Base-by-base conservation (phyloP, 2,329 filamentous ascomycete genomes). In the Penicillium sp. region DNA sequence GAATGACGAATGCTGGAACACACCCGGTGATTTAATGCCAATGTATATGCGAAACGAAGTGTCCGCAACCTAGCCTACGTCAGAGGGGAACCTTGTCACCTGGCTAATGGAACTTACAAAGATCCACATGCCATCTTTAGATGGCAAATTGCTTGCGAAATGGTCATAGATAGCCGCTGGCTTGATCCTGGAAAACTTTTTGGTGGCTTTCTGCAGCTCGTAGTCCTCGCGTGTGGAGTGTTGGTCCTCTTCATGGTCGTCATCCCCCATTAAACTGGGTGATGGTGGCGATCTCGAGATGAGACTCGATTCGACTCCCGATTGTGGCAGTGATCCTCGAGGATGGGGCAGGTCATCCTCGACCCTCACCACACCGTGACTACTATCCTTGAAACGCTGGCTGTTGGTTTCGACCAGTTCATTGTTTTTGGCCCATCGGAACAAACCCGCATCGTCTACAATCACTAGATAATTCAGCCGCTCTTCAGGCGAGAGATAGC, bases 1-100 rank as follows among this genome's bases (percentile, higher is more conserved):
- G 55, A 95, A 95, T 0, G 85, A 92, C 9, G 83, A 89, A 63
- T 95, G 89, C 55, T 95, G 89, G 55, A 95, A 95, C 3, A 84
- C 80, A 8, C 89, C 89, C 3, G 80, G 83, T 60, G 85, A 79
- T 57, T 95, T 95, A 68, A 95, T 92, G 32, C 88, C 88, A 22
- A 95, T 79, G 60, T 94, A 95, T 0, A 95, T 71, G 1, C 61
- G 60, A 30, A 89, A 92, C 1, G 77, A 82, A 1, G 85, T 90
- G 63, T 95, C 88, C 15, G 84, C 56, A n/a, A 59, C 56, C 56
- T 59, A 22, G 3, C 12, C 7, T 6, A 9, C 12, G 11, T 11
- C 15, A 17, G 5, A 22, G 9, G n/a, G 25, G 25, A n/a, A n/a
- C 11, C 25, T n/a, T 27, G 4, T 6, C 11, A 27, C 11, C 12